Percentiles rank a stretch among this genome's conserved stretches.
Evolutionary conservation across 768 basidiomycete genomes (phyloP).

Genomic region (Saitozyma podzolica): DNA sequence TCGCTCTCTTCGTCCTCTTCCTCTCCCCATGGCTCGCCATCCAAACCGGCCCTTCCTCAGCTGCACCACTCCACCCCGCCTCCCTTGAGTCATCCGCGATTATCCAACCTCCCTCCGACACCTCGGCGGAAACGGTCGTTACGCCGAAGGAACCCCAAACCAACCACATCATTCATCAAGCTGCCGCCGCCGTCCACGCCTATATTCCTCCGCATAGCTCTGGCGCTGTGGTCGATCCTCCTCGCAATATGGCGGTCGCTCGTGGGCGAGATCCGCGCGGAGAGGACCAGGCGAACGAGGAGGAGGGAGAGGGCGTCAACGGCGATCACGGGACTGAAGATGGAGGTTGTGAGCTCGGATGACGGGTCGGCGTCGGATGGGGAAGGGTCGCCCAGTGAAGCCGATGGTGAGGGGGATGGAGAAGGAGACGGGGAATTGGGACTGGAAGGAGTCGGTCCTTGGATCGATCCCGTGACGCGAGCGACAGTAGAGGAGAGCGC

Average conservation of each 20-base stretch:
- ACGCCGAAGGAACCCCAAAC: constrained; percentile 15
- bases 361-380: constrained; percentile 16
- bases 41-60: neutral
- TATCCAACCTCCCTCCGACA: neutral
- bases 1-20: constrained; percentile 4
- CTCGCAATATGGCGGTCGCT: constrained; percentile 40
- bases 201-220: constrained; percentile 28
- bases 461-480: constrained; percentile 45
- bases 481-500: constrained; percentile 22
- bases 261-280: constrained; percentile 44
- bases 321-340: neutral
- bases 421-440: constrained; percentile 12
- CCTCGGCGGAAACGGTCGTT: neutral
- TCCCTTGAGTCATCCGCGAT: no score
- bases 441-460: constrained; percentile 19
- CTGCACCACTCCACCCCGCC: neutral
- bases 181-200: constrained; percentile 42
- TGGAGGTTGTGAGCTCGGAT: constrained; percentile 14
- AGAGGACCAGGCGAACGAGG: constrained; percentile 15
- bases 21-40: constrained; percentile 4
- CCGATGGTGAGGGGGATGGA: constrained; percentile 5
- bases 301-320: neutral
- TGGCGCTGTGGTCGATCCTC: constrained; percentile 46
- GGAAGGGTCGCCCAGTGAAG: constrained; percentile 4
- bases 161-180: constrained; percentile 36